Evolutionary conservation across 345 rosid species (phyloP), one percentile per base, ranked within the genome.

Genomic region (Citrus inodora): DNA sequence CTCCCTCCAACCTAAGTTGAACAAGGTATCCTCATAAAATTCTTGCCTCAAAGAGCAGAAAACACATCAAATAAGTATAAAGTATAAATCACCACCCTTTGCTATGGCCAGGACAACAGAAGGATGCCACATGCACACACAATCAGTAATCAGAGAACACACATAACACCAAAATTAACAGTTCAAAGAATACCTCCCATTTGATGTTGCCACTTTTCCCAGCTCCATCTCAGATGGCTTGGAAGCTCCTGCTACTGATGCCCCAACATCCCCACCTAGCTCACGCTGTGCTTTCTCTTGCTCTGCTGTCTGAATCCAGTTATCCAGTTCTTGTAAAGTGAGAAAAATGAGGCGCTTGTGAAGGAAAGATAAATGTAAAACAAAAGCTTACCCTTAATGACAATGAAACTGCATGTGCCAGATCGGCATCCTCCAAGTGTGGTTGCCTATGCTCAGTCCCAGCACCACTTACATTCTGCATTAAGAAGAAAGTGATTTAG

Each of bases 331-430:
- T 78, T 32, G 79, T 80, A 56, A 84, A 82, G 67, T 61, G 60
- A 53, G 81, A 67, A 37, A 24, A 24, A 58, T 72, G 32, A 70
- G 56, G 63, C 25, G 4, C 51, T 46, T n/a, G 62, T 24, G 72
- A 32, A 32, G 38, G 66, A 70, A 59, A 32, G 19, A 81, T 33
- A 6, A 63, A 69, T 37, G 28, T 46, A 74, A 77, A 53, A 38
- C 33, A 76, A 81, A 40, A 73, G 73, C 86, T 82, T 40, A 90
- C 94, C 91, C 87, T 91, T 85, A 89, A 71, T 62, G 95, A 92
- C 79, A 88, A 86, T 25, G 97, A 91, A 79, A 87, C 93, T 11
- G 89, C 97, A 77, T 83, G 89, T 79, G 86, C 93, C 85, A 92
- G 86, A 78, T 93, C 89, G 61, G 89, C 80, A 86, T 89, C 95